Evolutionary conservation across 164 flowering plant genomes (phyloP), one percentile per base, ranked within the genome.

Genomic region (Cinnamomum chago): DNA sequence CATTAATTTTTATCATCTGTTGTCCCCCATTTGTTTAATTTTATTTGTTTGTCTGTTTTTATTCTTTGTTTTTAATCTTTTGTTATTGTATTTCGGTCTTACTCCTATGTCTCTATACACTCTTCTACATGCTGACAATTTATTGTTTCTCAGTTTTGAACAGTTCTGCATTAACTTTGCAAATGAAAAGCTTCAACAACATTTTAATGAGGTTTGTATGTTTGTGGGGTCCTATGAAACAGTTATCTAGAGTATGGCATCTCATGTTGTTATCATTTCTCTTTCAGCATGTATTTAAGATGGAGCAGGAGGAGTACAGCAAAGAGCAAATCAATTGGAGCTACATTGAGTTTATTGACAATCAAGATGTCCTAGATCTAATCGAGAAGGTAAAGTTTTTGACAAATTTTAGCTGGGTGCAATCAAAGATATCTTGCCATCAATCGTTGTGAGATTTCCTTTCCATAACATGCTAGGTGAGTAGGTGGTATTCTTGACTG

Each of bases 121-220:
- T 20, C 60, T 55, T 55, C 60, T 55, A 14, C 20, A 55, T 67
- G 23, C 12, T 55, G 60, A 55, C 62, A 51, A 62, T 70, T 50
- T 70, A 30, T 65, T 72, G 27, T 35, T 62, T 35, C 55, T 68
- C 90, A 94, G 98, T 79, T 94, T 94, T 81, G 98, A 94, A 85
- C 98, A 94, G 80, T 94, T 94, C 76, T 94, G 98, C 83, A 94
- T 94, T 77, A 94, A 94, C 76, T 94, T 91, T 84, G 98, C 98
- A n/a, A 94, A 94, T 83, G 98, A 94, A 80, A 94, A 92, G 83
- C 96, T 94, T 81, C 98, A 94, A 81, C 98, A 94, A 76, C 97
- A 94, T 86, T 94, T 94, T 78, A 94, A 94, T 82, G 97, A 94
- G 97, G 98, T 94, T 55, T 1, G 77, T 33, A 23, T 60, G 14